Evolutionary conservation across 306 rosid genomes (phyloP), one percentile per base, ranked within the genome.

Genomic region (Cucurbita maxima): DNA sequence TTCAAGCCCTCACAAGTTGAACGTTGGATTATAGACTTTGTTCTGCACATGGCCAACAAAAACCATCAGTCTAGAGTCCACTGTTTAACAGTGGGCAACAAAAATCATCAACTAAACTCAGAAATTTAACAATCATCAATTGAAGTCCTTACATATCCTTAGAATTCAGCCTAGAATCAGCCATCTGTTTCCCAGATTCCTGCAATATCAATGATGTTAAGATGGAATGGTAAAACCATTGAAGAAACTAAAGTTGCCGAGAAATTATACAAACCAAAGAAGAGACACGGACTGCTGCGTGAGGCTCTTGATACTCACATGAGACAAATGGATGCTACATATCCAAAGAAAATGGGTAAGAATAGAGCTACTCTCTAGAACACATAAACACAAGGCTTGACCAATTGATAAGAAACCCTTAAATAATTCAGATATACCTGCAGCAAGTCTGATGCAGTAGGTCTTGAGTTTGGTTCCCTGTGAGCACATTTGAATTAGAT

Each of bases 381-480:
- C 8, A 38, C 16, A 16, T 18, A 71, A 71, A 71, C 8, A 22
- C 16, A 3, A 13, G 34, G 52, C 75, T 71, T 36, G 43, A 22
- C 71, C 68, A 38, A 69, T 38, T 56, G 18, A 58, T 37, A 76
- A 16, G 62, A 19, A 51, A 76, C 70, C 7, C 30, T 4, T 10
- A 50, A 60, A 38, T 10, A 81, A 76, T 61, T 48, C 36, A 59
- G 30, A 41, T 43, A 77, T 86, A 93, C 98, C 98, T 82, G 85
- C 84, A 93, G 81, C 80, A 90, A 80, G 36, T 87, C 92, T 52
- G 97, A 87, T 63, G 96, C 98, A 64, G 84, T 62, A 47, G 88
- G 81, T 87, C 98, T 87, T 78, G 86, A 79, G 75, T 83, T 53
- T 54, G 98, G 98, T 80, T 93, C 97, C 93, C 97, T 93, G 94